Evolutionary conservation across 192 early-diverging fungal genomes (phyloP), one percentile per base, ranked within the genome.

Genomic region (Funneliformis geosporum): DNA sequence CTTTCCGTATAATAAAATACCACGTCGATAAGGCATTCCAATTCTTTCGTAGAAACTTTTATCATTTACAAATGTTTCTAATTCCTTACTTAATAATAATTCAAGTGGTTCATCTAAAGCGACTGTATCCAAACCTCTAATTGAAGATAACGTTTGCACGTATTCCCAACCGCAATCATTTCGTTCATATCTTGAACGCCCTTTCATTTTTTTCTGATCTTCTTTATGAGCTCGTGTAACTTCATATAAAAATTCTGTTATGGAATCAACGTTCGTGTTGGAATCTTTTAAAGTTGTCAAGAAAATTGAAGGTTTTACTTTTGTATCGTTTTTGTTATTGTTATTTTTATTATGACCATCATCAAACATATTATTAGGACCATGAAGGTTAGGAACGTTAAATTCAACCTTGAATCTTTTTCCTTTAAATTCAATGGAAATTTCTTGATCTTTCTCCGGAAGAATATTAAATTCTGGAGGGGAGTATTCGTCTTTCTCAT

Each of bases 11-110:
- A 86, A 59, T n/a, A 85, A 61, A 28, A 83, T 85, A 11, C 90
- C 90, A 21, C 86, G 81, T 38, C 87, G 82, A 84, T 90, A 91
- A 38, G 90, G 87, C n/a, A 91, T 82, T 23, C 90, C 90, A 77
- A 91, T 88, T 5, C 89, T 80, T 27, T 81, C 79, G 82, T 91
- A 91, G 76, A 91, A 91, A 3, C 83, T 81, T 74, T 85, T 82
- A 76, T 88, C 87, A 39, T 84, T 78, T 43, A 82, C 62, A 80
- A 91, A 91, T 4, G 86, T 85, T 38, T 82, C 76, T 16, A 91
- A 76, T 76, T 91, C 90, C 18, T 80, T 73, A 18, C 69, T 65
- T 7, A 91, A 60, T 5, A 89, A 77, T 28, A 70, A 75, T 80
- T 91, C 89, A 50, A 87, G 81, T 3, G 80, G 50, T 44, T 81